phyloP scores from a whole-genome alignment of 306 rosid genomes.

The Herpetospermum pedunculosum region DNA sequence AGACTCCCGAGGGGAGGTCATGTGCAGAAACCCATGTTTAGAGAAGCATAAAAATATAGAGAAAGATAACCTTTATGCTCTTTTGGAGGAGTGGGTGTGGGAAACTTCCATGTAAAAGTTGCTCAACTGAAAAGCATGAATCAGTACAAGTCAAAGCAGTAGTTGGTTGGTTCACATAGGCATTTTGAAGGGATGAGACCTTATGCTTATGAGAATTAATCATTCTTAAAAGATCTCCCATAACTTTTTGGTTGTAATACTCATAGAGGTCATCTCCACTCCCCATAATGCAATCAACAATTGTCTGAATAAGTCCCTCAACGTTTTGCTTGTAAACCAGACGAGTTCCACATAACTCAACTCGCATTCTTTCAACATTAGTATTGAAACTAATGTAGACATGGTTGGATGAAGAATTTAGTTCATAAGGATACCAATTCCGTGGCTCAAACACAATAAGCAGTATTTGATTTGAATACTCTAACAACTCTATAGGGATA shows the following conservation, averaged over 20 bases:
- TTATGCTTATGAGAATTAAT: background rate
- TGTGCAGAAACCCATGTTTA: no score
- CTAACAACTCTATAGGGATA: background rate
- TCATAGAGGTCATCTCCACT: background rate
- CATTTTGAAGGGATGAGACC: background rate
- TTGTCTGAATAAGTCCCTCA: background rate
- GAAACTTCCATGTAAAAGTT: background rate
- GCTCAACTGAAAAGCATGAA: background rate
- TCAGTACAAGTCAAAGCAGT: background rate
- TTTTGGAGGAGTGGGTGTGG: background rate
- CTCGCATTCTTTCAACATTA: background rate
- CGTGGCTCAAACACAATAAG: background rate
- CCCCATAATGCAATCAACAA: background rate
- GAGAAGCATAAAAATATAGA: no score
- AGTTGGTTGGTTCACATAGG: background rate
- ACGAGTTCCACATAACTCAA: background rate
- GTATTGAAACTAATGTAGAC: background rate
- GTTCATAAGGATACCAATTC: background rate
- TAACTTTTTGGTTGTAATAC: background rate
- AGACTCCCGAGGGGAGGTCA: no score
- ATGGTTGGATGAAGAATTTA: background rate
- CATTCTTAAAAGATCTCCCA: background rate
- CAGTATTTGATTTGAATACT: background rate
- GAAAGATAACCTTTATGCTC: background rate
- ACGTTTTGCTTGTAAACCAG: background rate